phyloP scores from a whole-genome alignment of 331 rosid species.

The Prunus yedoensis region DNA sequence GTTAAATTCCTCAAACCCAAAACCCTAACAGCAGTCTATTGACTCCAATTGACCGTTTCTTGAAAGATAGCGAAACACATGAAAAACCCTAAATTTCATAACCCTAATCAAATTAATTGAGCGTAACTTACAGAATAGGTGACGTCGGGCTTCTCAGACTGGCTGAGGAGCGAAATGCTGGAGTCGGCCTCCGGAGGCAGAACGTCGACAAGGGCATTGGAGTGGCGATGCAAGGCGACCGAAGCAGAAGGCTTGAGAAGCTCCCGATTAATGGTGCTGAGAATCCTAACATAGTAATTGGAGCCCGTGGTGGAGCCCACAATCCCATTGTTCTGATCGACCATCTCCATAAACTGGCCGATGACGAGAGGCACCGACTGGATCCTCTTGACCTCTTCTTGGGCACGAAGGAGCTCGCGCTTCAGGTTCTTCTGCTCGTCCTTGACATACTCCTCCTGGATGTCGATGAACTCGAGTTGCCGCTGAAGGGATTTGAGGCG shows the following conservation, averaged over 20 bases:
- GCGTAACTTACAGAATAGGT: slow-evolving; percentile 61
- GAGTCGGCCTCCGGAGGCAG: slow-evolving; percentile 98
- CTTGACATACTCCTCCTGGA: slow-evolving; percentile 89
- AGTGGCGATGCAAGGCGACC: slow-evolving; percentile 94
- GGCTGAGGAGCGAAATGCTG: slow-evolving; percentile 91
- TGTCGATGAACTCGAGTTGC: slow-evolving; percentile 86
- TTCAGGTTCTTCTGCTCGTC: slow-evolving; percentile 95
- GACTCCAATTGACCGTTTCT: not conserved
- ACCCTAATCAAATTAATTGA: not conserved
- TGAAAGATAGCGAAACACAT: not conserved
- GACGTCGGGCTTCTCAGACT: slow-evolving; percentile 98
- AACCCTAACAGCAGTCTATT: not conserved
- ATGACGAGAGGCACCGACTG: slow-evolving; percentile 96
- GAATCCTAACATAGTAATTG: slow-evolving; percentile 86
- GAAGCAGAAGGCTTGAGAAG: slow-evolving; percentile 92
- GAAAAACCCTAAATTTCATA: not conserved
- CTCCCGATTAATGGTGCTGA: slow-evolving; percentile 93
- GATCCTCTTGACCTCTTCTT: slow-evolving; percentile 95
- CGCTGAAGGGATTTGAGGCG: slow-evolving; percentile 73
- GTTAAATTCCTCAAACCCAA: not conserved
- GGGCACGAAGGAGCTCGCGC: slow-evolving; percentile 95
- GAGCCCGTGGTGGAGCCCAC: slow-evolving; percentile 99
- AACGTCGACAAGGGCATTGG: slow-evolving; percentile 94
- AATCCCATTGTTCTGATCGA: slow-evolving; percentile 88
- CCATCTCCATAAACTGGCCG: slow-evolving; percentile 99